Percentiles rank a stretch among this genome's conserved stretches.
These are phyloP conservation scores for Urtica urens DNA, from an alignment of 306 rosid genomes.

Conservation along the genomic window DNA sequence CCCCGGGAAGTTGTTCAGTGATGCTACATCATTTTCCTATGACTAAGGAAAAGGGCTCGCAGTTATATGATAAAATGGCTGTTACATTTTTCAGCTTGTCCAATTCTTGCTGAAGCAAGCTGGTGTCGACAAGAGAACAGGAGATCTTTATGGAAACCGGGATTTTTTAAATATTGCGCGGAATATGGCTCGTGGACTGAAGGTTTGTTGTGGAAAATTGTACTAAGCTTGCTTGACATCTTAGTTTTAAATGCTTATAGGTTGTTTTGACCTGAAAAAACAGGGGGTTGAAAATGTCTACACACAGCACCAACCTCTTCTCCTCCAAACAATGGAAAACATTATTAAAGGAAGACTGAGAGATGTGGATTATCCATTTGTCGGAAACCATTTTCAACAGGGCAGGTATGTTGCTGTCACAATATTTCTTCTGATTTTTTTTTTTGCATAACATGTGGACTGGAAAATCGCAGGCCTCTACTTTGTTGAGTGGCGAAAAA, in stretches of 20 bases:
- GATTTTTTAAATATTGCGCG: conserved; percentile 91
- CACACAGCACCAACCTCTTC: conserved; percentile 88
- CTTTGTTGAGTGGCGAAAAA: too few relatives aligned
- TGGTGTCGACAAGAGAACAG: conserved; percentile 83
- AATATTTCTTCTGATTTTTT: neutral
- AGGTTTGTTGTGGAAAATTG: conserved; percentile 41
- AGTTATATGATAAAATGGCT: conserved; percentile 25
- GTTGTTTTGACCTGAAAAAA: conserved; percentile 22
- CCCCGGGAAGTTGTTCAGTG: too few relatives aligned
- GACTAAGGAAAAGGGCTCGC: too few relatives aligned
- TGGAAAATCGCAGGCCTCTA: too few relatives aligned
- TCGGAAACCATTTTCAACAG: conserved; percentile 93
- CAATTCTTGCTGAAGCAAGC: conserved; percentile 97
- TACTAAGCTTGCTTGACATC: conserved; percentile 11
- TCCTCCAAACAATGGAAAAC: conserved; percentile 87
- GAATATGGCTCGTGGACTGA: conserved; percentile 94
- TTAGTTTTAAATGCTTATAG: conserved; percentile 15
- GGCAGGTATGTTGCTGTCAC: conserved; percentile 60
- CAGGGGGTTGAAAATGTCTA: conserved; percentile 91
- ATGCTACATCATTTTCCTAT: too few relatives aligned
- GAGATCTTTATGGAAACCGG: conserved; percentile 81
- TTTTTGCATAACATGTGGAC: too few relatives aligned
- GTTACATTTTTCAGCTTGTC: conserved; percentile 62
- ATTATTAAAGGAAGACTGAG: conserved; percentile 81
- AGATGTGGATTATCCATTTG: conserved; percentile 79